Percentiles rank a stretch among this genome's conserved stretches.
phyloP scores from a whole-genome alignment of 495 filamentous ascomycete genomes.

The Glonium stellatum region DNA sequence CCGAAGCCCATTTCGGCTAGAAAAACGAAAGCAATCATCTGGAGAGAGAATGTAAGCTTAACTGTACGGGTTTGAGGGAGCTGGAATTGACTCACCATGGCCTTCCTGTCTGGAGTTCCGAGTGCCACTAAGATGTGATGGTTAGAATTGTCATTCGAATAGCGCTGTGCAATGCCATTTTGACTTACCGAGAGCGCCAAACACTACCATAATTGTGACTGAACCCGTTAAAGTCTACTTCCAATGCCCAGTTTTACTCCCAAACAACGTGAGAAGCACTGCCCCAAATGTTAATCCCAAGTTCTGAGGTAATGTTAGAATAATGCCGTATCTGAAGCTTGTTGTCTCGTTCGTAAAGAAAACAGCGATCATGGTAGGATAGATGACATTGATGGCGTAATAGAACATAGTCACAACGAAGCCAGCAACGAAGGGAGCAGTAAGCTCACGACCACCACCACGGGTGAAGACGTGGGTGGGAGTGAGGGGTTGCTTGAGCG shows the following conservation, averaged over 20 bases:
- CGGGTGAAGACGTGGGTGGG: slow-evolving; percentile 30
- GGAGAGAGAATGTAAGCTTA: neutral
- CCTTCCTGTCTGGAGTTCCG: slow-evolving; percentile 21
- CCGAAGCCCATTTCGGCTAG: slow-evolving; percentile 21
- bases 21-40: slow-evolving; percentile 26
- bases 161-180: no score
- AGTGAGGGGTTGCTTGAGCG: slow-evolving; percentile 30
- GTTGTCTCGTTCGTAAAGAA: slow-evolving; percentile 30
- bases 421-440: slow-evolving; percentile 26
- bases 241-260: slow-evolving; percentile 32
- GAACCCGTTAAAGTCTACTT: slow-evolving; percentile 29
- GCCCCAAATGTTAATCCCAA: slow-evolving; percentile 33
- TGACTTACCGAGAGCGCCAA: no score
- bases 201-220: slow-evolving; percentile 33
- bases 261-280: slow-evolving; percentile 32
- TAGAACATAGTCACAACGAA: slow-evolving; percentile 34
- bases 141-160: no score
- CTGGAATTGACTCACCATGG: slow-evolving; percentile 5
- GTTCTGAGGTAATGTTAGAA: slow-evolving; percentile 31
- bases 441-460: slow-evolving; percentile 28
- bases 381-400: slow-evolving; percentile 30
- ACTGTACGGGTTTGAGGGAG: neutral
- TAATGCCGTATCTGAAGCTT: slow-evolving; percentile 23
- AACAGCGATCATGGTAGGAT: slow-evolving; percentile 25
- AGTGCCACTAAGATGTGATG: no score